Percentiles rank a stretch among this genome's conserved stretches.
phyloP scores from a whole-genome alignment of 176 grass and related monocot species.

The Puccinellia tenuiflora region DNA sequence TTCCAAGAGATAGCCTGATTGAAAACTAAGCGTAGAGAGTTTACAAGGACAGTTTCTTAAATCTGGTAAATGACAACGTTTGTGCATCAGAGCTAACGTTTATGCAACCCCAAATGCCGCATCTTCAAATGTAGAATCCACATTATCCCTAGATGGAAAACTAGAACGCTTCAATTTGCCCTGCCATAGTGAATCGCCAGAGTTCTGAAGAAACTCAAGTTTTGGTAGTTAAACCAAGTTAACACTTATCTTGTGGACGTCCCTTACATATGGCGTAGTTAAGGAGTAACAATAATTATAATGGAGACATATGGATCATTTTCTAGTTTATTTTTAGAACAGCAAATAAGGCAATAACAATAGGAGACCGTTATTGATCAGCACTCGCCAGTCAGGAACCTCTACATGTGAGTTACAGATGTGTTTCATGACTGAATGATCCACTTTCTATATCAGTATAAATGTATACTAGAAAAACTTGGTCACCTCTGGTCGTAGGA shows the following conservation, averaged over 20 bases:
- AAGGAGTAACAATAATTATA: neutral
- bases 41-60: neutral
- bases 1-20: constrained; percentile 4
- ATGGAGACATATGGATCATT: neutral
- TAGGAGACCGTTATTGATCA: neutral
- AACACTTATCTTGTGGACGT: neutral
- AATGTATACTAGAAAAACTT: constrained; percentile 1
- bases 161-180: neutral
- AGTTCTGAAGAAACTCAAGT: neutral
- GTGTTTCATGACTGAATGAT: neutral
- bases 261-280: neutral
- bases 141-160: neutral
- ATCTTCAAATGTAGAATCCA: neutral
- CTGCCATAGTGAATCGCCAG: neutral
- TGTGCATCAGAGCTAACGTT: neutral
- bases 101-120: neutral
- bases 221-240: neutral
- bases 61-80: neutral
- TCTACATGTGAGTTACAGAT: neutral
- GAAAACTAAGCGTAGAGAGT: neutral
- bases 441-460: neutral
- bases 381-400: neutral
- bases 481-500: constrained; percentile 91
- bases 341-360: constrained; percentile 3
- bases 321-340: constrained; percentile 8